Base-by-base conservation (phyloP, 1,284 basidiomycete species). In the Ceratobasidium sp. region DNA sequence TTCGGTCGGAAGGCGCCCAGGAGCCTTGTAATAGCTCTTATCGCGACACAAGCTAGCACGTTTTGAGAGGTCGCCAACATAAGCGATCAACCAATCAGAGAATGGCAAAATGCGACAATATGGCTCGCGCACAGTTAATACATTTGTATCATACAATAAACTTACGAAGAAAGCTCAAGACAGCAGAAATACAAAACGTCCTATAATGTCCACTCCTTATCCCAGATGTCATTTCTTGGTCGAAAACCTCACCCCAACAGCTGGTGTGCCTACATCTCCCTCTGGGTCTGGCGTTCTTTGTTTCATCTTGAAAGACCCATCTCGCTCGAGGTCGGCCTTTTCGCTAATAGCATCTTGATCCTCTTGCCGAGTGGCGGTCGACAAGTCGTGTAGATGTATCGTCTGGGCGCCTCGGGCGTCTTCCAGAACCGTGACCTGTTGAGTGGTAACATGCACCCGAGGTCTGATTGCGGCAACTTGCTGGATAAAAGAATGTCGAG, bases 401-500 rank as follows among this genome's bases (percentile, higher is more conserved):
- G 71, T 65, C 44, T 75, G 71, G 26, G 44, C 33, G 6, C 71
- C 71, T 20, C 73, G 50, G 20, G 73, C 28, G 28, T 75, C 73
- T 54, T 75, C 73, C 10, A 75, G 42, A 26, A 75, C 62, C 3
- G 73, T 75, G 28, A 75, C 73, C 23, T 75, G 73, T 42, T 75
- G 73, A 3, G 73, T 75, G n/a, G 50, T 48, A 10, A 74, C 59
- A 54, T 75, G 73, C 33, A 75, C 26, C 20, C 73, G 59, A 2
- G 73, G 50, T 40, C 48, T 61, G 28, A 75, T 56, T 2, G 48
- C 2, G 15, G 73, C 73, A 2, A 75, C 73, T 46, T 33, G 44
- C 44, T 75, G 73, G 13, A 75, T 66, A 26, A 75, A 75, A 1
- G 73, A 75, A 66, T 75, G 73, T n/a, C 73, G 73, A 40, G 73